Base-by-base conservation (phyloP, 1,139 yeast genomes). In the Pneumocystis murina region DNA sequence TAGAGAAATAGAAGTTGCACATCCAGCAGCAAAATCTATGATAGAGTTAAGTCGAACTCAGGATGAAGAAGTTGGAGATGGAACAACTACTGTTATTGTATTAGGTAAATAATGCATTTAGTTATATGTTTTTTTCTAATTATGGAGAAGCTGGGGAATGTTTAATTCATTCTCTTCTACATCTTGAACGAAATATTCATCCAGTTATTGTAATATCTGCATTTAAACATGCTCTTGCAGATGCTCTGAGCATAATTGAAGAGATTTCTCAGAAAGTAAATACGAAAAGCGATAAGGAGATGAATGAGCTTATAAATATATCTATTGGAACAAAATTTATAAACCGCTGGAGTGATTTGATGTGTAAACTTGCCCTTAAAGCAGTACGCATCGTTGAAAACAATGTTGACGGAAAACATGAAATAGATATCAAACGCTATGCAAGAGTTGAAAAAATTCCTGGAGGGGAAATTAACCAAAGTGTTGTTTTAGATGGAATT, bases 11-110 rank as follows among this genome's bases (percentile, higher is more conserved):
- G 95, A 88, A 72, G 95, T 88, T 66, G 87, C 94, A 2, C 97
- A 90, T 73, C 98, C 99, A 5, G 98, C 98, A 8, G 98, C 99
- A 63, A 94, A 94, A 77, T 87, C 96, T 41, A 94, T 94, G 97
- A 87, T 94, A 73, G 98, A 94, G 76, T 81, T 94, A 70, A 85
- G 95, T 71, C 83, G 98, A 77, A 91, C 98, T 8, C 98, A 92
- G 66, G 99, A 94, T 74, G 99, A 94, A 76, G 98, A 94, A 77
- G 97, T 92, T 67, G 98, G 98, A 63, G 98, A 92, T 74, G 98
- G 98, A 68, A 92, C 98, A 66, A 92, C 98, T 48, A 86, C 96
- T 10, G 98, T 92, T 64, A 91, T 92, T 71, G 76, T 76, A 67
- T 48, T 66, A 14, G 67, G 67, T 65, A 24, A 68, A 69, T 6